Conservation (phyloP, 371 early-diverging fungal species). For the Circinella umbellata region DNA sequence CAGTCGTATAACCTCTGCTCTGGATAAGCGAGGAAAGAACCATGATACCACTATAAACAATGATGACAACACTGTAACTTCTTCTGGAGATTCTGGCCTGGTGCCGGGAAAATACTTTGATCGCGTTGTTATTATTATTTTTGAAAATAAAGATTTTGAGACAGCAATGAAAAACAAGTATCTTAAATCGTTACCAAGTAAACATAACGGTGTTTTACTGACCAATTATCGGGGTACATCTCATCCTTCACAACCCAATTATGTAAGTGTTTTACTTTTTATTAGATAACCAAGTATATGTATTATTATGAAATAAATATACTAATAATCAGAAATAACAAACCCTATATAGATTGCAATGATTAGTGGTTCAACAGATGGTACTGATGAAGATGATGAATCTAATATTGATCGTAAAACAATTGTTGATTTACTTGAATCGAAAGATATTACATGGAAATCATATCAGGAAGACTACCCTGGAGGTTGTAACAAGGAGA, state of each 20-base stretch:
- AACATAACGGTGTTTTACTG: conserved; percentile 35
- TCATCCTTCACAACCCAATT: conserved; percentile 52
- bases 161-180: conserved; percentile 44
- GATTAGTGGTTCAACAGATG: conserved; percentile 53
- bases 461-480: conserved; percentile 68
- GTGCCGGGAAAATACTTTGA: conserved; percentile 45
- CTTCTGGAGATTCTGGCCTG: not conserved
- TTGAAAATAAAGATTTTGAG: conserved; percentile 55
- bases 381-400: conserved; percentile 46
- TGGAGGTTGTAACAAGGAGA: conserved; percentile 41
- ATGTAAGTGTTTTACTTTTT: conserved; percentile 25
- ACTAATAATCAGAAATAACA: not conserved
- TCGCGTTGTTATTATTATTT: conserved; percentile 49
- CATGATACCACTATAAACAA: not conserved
- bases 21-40: not conserved
- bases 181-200: conserved; percentile 24
- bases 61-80: not conserved
- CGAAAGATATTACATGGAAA: conserved; percentile 67
- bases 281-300: not conserved
- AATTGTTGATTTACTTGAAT: conserved; percentile 69
- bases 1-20: not conserved
- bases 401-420: conserved; percentile 40
- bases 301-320: not conserved
- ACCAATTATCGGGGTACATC: conserved; percentile 43
- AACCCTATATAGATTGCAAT: conserved; percentile 31